Conservation (phyloP, 2,329 filamentous ascomycete species). For the Botrytis fabae region DNA sequence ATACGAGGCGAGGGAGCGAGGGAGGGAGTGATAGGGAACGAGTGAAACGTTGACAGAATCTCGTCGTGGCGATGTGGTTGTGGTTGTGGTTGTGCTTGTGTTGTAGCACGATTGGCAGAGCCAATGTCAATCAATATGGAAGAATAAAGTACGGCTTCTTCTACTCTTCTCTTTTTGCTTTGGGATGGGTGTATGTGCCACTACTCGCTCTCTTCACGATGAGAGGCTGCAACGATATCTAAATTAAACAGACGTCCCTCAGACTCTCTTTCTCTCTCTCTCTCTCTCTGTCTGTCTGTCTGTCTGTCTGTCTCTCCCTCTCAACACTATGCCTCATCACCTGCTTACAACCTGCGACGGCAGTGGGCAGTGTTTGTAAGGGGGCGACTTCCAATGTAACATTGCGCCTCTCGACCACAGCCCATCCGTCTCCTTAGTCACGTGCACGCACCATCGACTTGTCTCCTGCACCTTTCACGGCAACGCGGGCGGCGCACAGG, state of each 20-base stretch:
- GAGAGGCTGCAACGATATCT: background rate
- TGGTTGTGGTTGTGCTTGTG: too few relatives aligned
- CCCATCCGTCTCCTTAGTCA: background rate
- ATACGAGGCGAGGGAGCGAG: background rate
- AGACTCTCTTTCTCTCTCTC: background rate
- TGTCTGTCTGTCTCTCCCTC: background rate
- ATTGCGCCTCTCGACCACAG: too few relatives aligned
- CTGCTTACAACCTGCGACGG: too few relatives aligned
- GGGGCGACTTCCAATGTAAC: background rate
- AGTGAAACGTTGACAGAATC: background rate
- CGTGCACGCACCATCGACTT: background rate
- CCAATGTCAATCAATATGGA: background rate
- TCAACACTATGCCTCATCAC: too few relatives aligned
- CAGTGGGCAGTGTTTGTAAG: background rate
- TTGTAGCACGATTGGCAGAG: too few relatives aligned
- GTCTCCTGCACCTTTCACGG: accelerated
- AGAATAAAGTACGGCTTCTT: background rate
- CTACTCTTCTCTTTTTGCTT: background rate
- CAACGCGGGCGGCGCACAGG: background rate
- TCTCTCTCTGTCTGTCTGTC: too few relatives aligned
- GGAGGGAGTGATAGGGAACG: background rate
- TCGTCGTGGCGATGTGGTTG: background rate
- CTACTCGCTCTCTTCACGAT: background rate
- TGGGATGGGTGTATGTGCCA: background rate
- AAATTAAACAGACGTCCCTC: background rate